These are phyloP conservation scores for Sugiyamaella xylanicola DNA, from an alignment of 1,139 yeast species.

Conservation along the genomic window DNA sequence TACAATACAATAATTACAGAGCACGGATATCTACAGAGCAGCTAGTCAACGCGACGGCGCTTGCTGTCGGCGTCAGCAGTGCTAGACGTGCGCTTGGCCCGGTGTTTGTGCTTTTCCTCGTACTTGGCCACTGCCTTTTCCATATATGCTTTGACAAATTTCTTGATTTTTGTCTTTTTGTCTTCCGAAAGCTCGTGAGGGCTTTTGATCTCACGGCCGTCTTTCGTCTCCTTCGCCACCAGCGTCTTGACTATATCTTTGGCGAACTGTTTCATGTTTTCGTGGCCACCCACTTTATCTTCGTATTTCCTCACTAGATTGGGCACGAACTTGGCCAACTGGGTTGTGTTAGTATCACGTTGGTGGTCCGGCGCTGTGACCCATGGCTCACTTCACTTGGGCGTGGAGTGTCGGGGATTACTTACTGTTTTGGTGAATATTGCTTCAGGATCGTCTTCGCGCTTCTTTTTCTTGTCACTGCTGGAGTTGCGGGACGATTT, in stretches of 20 bases:
- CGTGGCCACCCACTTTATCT: slow-evolving; percentile 70
- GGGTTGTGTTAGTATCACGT: slow-evolving; percentile 19
- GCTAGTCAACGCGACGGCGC: slow-evolving; percentile 10
- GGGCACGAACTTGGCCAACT: slow-evolving; percentile 78
- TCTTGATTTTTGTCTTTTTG: slow-evolving; percentile 68
- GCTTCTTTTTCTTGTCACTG: background rate
- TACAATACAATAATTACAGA: background rate
- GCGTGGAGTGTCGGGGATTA: background rate
- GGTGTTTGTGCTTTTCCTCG: slow-evolving; percentile 42
- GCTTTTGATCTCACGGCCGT: slow-evolving; percentile 30
- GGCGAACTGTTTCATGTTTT: slow-evolving; percentile 74
- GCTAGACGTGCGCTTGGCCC: slow-evolving; percentile 7
- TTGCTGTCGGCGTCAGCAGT: slow-evolving; percentile 6
- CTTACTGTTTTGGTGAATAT: background rate
- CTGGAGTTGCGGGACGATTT: background rate
- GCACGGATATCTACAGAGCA: background rate
- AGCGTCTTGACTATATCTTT: slow-evolving; percentile 69
- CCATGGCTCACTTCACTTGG: too few relatives aligned
- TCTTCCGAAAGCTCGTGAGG: slow-evolving; percentile 60
- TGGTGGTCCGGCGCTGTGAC: too few relatives aligned
- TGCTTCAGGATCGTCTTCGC: background rate
- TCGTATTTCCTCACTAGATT: slow-evolving; percentile 72
- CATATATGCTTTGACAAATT: slow-evolving; percentile 69
- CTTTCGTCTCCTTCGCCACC: slow-evolving; percentile 58
- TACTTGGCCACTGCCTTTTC: slow-evolving; percentile 65